A percentile compares a stretch with the other conserved stretches of the same genome.
Evolutionary conservation across 2,329 filamentous ascomycete species (phyloP).

Genomic region (Simplicillium sp.): DNA sequence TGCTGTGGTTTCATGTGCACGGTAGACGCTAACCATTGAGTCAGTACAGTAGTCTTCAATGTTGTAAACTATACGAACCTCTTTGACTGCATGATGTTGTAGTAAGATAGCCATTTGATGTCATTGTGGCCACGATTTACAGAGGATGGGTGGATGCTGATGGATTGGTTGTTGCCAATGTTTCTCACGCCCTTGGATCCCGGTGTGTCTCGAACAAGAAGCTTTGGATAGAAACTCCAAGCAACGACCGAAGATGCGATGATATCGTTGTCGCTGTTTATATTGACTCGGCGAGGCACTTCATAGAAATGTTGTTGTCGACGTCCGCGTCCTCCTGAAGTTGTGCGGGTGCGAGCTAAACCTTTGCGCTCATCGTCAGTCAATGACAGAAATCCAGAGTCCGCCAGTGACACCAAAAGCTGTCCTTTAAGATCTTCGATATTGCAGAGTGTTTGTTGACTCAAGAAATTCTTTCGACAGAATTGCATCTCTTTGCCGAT

Average conservation of each 20-base stretch:
- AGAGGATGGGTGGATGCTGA: slow-evolving; percentile 78
- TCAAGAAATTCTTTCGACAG: slow-evolving; percentile 91
- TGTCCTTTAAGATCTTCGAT: slow-evolving; percentile 96
- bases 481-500: slow-evolving; percentile 74
- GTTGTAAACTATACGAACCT: slow-evolving; percentile 38
- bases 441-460: slow-evolving; percentile 75
- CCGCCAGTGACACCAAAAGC: slow-evolving; percentile 72
- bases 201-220: slow-evolving; percentile 67
- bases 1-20: slow-evolving; percentile 80
- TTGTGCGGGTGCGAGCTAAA: slow-evolving; percentile 60
- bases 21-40: slow-evolving; percentile 56
- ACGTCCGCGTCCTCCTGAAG: slow-evolving; percentile 36
- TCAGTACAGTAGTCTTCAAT: slow-evolving; percentile 5
- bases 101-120: slow-evolving; percentile 82
- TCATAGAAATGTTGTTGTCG: slow-evolving; percentile 69
- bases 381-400: slow-evolving; percentile 73
- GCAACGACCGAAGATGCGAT: slow-evolving; percentile 76
- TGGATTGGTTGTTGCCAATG: slow-evolving; percentile 83
- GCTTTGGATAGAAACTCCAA: slow-evolving; percentile 92
- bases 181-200: slow-evolving; percentile 75
- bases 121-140: slow-evolving; percentile 68
- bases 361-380: slow-evolving; percentile 61
- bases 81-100: slow-evolving; percentile 93
- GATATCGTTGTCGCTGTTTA: slow-evolving; percentile 70
- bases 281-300: slow-evolving; percentile 66